Evolutionary conservation across 495 filamentous ascomycete species (phyloP), one percentile per base, ranked within the genome.

Genomic region (Aspergillus ostianus): DNA sequence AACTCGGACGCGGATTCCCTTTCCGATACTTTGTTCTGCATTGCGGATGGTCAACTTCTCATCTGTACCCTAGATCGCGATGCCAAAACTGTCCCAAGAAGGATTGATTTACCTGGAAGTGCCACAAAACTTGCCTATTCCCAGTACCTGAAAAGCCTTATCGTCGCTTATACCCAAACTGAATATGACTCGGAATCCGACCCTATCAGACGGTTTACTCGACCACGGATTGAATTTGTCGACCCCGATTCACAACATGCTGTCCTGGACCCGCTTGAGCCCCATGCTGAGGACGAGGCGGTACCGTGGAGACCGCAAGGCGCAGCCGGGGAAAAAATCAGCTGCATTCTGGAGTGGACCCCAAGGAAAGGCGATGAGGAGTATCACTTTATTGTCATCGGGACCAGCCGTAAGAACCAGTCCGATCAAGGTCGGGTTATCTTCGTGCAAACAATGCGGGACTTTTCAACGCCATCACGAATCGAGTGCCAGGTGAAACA

Each of bases 291-390:
- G 2, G 53, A 61, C 2, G 57, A 56, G 2, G 30, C 53, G 17
- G 57, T 60, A 7, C 65, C 64, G 21, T 73, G 73, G 73, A 67
- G 71, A 59, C 73, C 73, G 19, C 64, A 66, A 44, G 69, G 67
- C 13, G 64, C 69, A 29, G 67, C 71, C n/a, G 79, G 79, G 7
- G 81, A 83, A 60, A 75, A 68, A 15, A 73, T 82, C 51, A 76
- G 74, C 29, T 81, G 77, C 53, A 77, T 82, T 12, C 56, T 77
- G 18, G 81, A 83, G 57, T 83, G 81, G 81, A 72, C 69, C 8
- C 79, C 77, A 27, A 64, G 63, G 47, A 70, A 67, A 58, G 68
- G 69, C 20, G 73, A 69, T 10, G 65, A 78, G n/a, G 64, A 70
- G 47, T 79, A 80, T 36, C 78, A 83, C 59, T 70, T 81, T 53